Conservation (phyloP, 2,329 filamentous ascomycete species). For the Colletotrichum sp. region DNA sequence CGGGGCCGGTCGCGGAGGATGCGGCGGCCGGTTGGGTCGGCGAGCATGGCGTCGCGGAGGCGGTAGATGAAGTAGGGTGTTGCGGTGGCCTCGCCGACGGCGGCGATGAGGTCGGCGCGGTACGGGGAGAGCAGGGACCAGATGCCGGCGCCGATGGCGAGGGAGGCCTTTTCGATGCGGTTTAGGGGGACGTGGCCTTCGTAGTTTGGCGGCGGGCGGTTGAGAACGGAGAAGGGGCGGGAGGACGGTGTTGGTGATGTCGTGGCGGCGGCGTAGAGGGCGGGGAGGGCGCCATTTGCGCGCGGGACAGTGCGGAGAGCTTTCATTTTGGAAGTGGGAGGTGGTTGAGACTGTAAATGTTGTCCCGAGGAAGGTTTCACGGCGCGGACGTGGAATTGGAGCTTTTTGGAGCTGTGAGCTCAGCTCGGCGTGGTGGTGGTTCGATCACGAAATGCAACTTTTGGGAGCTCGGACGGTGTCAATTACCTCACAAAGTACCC, state of each 20-base stretch:
- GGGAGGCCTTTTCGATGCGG: conserved; percentile 72
- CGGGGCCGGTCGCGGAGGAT: conserved; percentile 91
- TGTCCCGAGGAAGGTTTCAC: not conserved
- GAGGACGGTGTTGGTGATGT: not conserved
- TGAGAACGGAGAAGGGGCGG: conserved; percentile 76
- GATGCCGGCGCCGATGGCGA: conserved; percentile 70
- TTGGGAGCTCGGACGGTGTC: not conserved
- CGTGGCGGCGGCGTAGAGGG: conserved; percentile 20
- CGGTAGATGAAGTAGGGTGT: conserved; percentile 95
- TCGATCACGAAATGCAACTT: conserved; percentile 1
- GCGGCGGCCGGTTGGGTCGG: conserved; percentile 80
- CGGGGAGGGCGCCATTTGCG: not conserved
- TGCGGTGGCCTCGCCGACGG: conserved; percentile 92
- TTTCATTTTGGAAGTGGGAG: not conserved
- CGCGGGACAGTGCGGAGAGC: not conserved
- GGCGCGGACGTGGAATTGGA: too few relatives aligned
- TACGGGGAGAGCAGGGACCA: conserved; percentile 75
- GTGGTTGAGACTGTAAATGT: fast-evolving
- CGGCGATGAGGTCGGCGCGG: conserved; percentile 89
- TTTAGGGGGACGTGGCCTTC: conserved; percentile 92
- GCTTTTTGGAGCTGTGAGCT: not conserved
- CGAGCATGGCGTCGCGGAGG: conserved; percentile 90
- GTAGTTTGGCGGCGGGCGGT: conserved; percentile 86
- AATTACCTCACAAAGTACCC: conserved; percentile 8
- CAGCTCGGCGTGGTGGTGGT: not conserved